Base-by-base conservation (phyloP, 352 stramenopile species). In the Nothophytophthora sp. region DNA sequence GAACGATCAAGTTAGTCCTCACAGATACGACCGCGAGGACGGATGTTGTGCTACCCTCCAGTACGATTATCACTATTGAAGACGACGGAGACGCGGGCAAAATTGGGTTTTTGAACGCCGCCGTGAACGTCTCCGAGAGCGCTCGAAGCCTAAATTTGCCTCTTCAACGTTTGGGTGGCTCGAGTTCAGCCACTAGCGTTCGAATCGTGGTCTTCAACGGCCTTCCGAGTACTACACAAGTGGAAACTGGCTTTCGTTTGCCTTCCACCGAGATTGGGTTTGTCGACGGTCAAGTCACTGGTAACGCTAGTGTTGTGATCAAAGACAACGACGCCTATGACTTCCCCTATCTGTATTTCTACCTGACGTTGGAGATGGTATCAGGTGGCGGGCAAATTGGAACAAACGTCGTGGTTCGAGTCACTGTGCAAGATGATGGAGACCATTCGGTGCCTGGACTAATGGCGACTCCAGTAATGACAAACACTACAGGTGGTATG, bases 31-130 rank as follows among this genome's bases (percentile, higher is more conserved):
- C 71, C 3, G 50, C 33, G 9, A 53, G 71, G 22, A 76, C 60
- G 1, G 67, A 80, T 20, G 16, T 30, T 1, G 56, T 83, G 5
- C 19, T 28, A 2, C 40, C 58, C 2, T 52, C 35, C 15, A 54
- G n/a, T 1, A 45, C 50, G 5, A 58, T 44, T 13, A 58, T 86
- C 9, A 65, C 51, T 2, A 81, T 89, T 36, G 7, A 38, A 1
- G 78, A 89, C 38, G 78, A 87, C 18, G 78, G 73, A 0, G 78
- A 89, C 37, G 75, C 72, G 19, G 78, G 78, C 3, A 58, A 24
- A 39, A 71, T 89, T 27, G 65, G 65, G 4, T 89, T 89, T 60
- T 50, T 22, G 4, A 30, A 35, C 4, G 29, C 25, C 1, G 38
- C 58, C 1, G 18, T 73, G 1, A 49, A 15, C 0, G 59, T 79